Evolutionary conservation across 176 grass and related monocot species (phyloP), one percentile per base, ranked within the genome.

Genomic region (Tillandsia fasciculata): DNA sequence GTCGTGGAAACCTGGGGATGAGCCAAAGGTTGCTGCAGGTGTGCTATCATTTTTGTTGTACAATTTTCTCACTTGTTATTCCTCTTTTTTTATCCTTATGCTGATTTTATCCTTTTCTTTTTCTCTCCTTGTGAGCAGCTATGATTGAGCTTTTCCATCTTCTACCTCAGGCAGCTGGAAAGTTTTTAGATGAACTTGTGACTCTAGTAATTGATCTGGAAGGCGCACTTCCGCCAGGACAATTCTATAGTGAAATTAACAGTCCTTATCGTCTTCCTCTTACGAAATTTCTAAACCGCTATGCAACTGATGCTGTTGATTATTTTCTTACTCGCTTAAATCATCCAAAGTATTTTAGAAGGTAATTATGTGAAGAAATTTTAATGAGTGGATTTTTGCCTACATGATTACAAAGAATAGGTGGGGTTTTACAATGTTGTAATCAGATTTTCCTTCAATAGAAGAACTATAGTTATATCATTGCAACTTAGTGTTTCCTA

Each of bases 101-200:
- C 33, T 58, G 48, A 7, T 64, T 71, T 51, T 67, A 59, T 28
- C 49, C 12, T 49, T 47, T 64, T 64, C 24, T 51, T 2, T 50
- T 86, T 73, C 68, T 65, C 74, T 80, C 70, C 64, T 59, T 49
- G 26, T 88, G 47, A 20, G 72, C 84, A 99, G 94, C 90, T 51
- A 99, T 99, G 94, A 93, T 99, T 24, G 94, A 99, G 80, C 86
- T 99, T 67, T 99, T 99, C 77, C 94, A 99, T 76, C 89, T 99
- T 14, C 94, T 99, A 10, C 94, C 94, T 75, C 80, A 78, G 65
- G 84, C 84, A 49, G 94, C 94, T 72, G 88, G 87, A 68, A 99
- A 93, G 76, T 99, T 99, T 63, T 76, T 99, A 78, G 87, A 99
- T 75, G 94, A 99, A 13, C 94, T 99, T 80, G 94, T 99, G 64